A percentile compares a stretch with the other conserved stretches of the same genome.
These are phyloP conservation scores for Quercus agrifolia DNA, from an alignment of 306 rosid species.

Conservation along the genomic window DNA sequence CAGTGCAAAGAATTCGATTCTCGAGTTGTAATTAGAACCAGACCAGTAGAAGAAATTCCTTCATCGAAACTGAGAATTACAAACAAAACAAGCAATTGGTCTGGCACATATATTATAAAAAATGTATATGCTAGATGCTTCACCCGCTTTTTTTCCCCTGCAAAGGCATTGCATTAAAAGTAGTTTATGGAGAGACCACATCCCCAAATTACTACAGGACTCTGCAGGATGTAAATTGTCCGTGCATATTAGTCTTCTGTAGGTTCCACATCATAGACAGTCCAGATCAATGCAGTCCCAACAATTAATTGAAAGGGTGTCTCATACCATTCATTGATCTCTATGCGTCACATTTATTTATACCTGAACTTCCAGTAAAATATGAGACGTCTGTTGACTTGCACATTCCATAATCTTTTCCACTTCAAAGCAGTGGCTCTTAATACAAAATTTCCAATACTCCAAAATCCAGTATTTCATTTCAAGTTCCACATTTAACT, in stretches of 20 bases:
- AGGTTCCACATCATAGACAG: too few species aligned
- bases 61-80: background rate
- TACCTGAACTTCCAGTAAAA: background rate
- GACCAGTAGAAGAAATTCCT: background rate
- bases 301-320: background rate
- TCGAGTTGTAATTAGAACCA: background rate
- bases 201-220: too few species aligned
- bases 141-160: too few species aligned
- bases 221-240: too few species aligned
- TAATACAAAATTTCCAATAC: background rate
- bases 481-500: too few species aligned
- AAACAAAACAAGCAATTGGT: background rate
- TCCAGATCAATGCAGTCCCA: background rate
- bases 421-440: background rate
- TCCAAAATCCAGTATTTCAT: background rate
- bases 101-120: too few species aligned
- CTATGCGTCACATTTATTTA: background rate
- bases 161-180: too few species aligned
- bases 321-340: background rate
- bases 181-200: too few species aligned
- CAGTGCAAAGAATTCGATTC: background rate
- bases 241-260: too few species aligned
- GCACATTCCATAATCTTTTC: background rate
- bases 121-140: too few species aligned
- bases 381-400: background rate